phyloP scores from a whole-genome alignment of 163 green algal species.

The Scenedesmus sp. region DNA sequence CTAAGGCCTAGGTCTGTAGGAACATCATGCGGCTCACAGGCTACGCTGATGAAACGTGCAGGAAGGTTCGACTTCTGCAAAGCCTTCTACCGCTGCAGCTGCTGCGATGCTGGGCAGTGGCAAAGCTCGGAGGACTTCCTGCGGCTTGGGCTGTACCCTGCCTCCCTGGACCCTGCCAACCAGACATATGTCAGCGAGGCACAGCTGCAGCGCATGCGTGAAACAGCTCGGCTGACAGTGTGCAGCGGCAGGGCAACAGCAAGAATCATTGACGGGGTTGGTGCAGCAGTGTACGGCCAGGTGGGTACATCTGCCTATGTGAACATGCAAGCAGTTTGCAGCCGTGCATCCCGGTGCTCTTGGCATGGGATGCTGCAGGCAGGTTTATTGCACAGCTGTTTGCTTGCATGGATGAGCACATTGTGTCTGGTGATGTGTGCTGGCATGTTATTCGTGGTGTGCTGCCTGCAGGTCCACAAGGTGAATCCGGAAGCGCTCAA shows the following conservation, averaged over 20 bases:
- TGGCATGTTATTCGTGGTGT: background rate
- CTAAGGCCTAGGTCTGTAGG: background rate
- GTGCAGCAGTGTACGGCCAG: background rate
- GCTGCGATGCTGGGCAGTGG: background rate
- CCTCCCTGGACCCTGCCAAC: background rate
- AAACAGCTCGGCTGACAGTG: background rate
- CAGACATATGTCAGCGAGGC: background rate
- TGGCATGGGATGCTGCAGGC: background rate
- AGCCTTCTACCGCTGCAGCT: background rate
- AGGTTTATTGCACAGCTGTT: background rate
- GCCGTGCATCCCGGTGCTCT: background rate
- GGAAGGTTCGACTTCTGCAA: background rate
- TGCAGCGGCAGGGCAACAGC: background rate
- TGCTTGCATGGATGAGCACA: background rate
- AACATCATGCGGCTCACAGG: background rate
- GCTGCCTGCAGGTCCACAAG: background rate
- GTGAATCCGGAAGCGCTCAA: background rate
- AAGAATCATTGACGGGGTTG: background rate
- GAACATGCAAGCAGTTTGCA: background rate
- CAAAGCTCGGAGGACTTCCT: background rate
- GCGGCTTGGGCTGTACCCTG: background rate
- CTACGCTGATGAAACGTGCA: background rate
- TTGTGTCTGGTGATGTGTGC: background rate
- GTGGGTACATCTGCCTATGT: background rate
- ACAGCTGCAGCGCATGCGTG: background rate